A percentile compares a stretch with the other conserved stretches of the same genome.
phyloP scores from a whole-genome alignment of 2,329 filamentous ascomycete species.

The Corinectria fuckeliana region DNA sequence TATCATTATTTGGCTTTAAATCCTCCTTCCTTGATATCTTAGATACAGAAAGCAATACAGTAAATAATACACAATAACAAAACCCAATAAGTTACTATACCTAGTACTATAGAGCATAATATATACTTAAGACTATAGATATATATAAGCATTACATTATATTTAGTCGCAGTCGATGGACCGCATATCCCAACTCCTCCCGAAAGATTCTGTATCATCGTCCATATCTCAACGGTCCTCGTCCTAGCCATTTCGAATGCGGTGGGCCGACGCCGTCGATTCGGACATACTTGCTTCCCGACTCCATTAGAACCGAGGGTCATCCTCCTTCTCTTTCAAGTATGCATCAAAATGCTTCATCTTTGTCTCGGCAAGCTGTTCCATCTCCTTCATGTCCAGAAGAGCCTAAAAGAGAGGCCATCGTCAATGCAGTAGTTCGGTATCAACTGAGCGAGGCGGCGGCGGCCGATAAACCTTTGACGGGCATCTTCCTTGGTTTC shows the following conservation, averaged over 20 bases:
- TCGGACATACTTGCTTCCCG: not conserved
- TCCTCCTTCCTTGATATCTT: too few species aligned
- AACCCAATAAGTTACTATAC: too few species aligned
- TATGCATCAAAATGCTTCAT: conserved; percentile 5
- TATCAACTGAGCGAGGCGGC: not conserved
- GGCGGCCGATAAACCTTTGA: not conserved
- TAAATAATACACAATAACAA: too few species aligned
- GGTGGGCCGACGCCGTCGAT: not conserved
- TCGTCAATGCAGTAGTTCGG: not conserved
- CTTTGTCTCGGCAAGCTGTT: conserved; percentile 26
- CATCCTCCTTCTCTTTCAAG: not conserved
- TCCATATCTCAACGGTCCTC: too few species aligned
- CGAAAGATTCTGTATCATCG: too few species aligned
- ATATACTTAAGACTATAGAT: too few species aligned
- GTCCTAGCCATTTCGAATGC: not conserved
- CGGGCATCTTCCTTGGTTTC: not conserved
- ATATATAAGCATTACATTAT: too few species aligned
- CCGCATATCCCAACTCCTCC: too few species aligned
- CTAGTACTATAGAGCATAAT: too few species aligned
- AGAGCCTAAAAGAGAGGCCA: not conserved
- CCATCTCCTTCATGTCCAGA: conserved; percentile 27
- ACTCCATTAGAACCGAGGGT: not conserved
- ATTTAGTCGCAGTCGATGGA: too few species aligned
- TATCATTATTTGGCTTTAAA: too few species aligned
- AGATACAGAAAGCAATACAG: too few species aligned